Conservation (phyloP, 495 filamentous ascomycete genomes). For the Pseudomonodictys pantanalensis region DNA sequence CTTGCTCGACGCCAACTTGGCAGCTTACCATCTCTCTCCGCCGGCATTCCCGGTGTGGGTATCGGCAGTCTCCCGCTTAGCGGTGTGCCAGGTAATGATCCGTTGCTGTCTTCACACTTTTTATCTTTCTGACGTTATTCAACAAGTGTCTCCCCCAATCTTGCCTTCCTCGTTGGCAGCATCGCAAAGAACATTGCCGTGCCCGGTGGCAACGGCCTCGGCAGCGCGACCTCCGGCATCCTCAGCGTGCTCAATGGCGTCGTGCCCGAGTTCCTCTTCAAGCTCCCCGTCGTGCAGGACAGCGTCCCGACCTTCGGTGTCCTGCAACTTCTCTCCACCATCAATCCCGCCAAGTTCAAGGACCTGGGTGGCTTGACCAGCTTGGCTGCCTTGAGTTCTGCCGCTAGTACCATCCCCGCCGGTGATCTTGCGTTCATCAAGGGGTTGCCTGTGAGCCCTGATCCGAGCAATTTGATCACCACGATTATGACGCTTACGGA, state of each 20-base stretch:
- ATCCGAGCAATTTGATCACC: slow-evolving; percentile 17
- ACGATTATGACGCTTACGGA: slow-evolving; percentile 16
- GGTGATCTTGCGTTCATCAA: slow-evolving; percentile 18
- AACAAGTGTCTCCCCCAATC: slow-evolving; percentile 6
- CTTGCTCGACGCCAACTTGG: not conserved
- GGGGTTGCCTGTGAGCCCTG: slow-evolving; percentile 5
- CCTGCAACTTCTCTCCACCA: slow-evolving; percentile 15
- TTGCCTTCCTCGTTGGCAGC: slow-evolving; percentile 16
- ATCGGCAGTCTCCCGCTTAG: slow-evolving; percentile 3
- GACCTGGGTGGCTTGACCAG: slow-evolving; percentile 4
- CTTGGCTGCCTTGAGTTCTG: not conserved
- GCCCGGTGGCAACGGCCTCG: slow-evolving; percentile 8
- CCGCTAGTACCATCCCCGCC: slow-evolving; percentile 6
- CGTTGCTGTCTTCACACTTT: not conserved
- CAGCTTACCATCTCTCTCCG: not conserved
- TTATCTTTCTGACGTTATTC: not conserved
- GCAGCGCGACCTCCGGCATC: slow-evolving; percentile 8
- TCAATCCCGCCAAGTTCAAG: slow-evolving; percentile 26
- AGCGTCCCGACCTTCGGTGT: slow-evolving; percentile 15
- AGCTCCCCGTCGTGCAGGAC: slow-evolving; percentile 26
- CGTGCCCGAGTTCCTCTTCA: slow-evolving; percentile 28
- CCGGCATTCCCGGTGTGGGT: slow-evolving; percentile 14
- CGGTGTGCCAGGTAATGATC: slow-evolving; percentile 12
- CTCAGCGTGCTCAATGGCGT: slow-evolving; percentile 11
- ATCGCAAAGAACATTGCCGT: slow-evolving; percentile 22